Evolutionary conservation across 176 grass and related monocot genomes (phyloP).

Genomic region (Oropetium thomaeum): DNA sequence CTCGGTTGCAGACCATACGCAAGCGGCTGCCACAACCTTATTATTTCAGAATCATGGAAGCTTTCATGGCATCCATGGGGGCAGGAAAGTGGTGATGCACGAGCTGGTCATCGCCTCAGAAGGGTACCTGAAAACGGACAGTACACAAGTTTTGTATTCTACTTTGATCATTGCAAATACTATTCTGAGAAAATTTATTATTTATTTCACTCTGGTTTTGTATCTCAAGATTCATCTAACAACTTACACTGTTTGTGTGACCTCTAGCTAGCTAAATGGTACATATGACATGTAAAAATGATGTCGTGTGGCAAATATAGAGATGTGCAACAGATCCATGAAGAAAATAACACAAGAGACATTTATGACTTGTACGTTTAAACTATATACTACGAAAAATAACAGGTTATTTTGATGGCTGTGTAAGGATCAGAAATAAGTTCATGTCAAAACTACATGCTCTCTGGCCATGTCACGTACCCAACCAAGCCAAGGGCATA

Average conservation of each 20-base stretch:
- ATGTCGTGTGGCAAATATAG: background rate
- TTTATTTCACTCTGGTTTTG: too few species aligned
- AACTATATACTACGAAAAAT: too few species aligned
- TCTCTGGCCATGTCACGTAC: background rate
- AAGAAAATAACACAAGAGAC: background rate
- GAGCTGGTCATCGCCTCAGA: slow-evolving; percentile 61
- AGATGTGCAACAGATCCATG: background rate
- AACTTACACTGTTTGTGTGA: too few species aligned
- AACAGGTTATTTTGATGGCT: too few species aligned
- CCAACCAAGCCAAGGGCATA: background rate
- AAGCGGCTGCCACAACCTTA: background rate
- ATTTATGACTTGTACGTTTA: too few species aligned
- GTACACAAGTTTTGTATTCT: background rate
- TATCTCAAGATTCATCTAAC: too few species aligned
- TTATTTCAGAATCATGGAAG: slow-evolving; percentile 20
- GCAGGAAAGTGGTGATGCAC: slow-evolving; percentile 71
- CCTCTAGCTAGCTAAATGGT: too few species aligned
- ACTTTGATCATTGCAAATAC: too few species aligned
- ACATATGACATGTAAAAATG: background rate
- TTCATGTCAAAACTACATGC: background rate
- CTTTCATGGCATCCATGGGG: slow-evolving; percentile 72
- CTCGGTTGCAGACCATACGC: slow-evolving; percentile 2
- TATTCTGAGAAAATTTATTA: background rate
- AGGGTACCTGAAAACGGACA: slow-evolving; percentile 57
- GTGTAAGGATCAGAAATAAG: background rate